Evolutionary conservation across 2,329 filamentous ascomycete species (phyloP), one percentile per base, ranked within the genome.

Genomic region (Cyphellophora attinorum): DNA sequence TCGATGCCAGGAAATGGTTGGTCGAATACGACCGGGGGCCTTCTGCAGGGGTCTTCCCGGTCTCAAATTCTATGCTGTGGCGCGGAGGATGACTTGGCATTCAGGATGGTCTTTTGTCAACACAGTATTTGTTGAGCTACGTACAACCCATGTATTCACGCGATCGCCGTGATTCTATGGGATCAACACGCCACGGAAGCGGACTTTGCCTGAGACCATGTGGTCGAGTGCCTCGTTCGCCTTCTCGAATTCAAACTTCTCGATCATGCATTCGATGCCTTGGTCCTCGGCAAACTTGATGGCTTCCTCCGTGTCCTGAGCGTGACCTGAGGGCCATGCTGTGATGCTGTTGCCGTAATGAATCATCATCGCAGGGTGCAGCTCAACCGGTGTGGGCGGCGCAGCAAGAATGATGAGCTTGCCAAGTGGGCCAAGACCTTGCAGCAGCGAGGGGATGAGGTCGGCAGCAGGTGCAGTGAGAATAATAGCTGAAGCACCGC

Each of bases 241-340:
- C 51, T 68, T 59, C 16, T 65, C 61, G 12, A 73, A 54, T 3
- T 65, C 63, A 45, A 70, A 74, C 44, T 61, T 66, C 53, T 73
- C 65, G 21, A 72, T 51, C 63, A 71, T 57, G 46, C 68, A 72
- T 19, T 71, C 59, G 36, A 73, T 59, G 5, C 54, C 57, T 29
- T 71, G 60, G 14, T 55, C 49, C 41, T 63, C 42, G 1, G 67
- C 64, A 48, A 73, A 69, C 3, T 53, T 55, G 38, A 73, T 69
- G 2, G 68, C 62, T 40, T 74, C 70, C 45, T 73, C 68, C 5
- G 53, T 56, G 42, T 74, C 70, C 11, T 64, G 51, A 2, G 66
- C 62, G 41, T 73, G 68, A 4, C 70, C 70, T 8, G 57, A 59
- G 0, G 69, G 70, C 70, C 70, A 74, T 8, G 62, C 65, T 27